Evolutionary conservation across 2,329 filamentous ascomycete species (phyloP), one percentile per base, ranked within the genome.

Genomic region (Macrophomina phaseolina): DNA sequence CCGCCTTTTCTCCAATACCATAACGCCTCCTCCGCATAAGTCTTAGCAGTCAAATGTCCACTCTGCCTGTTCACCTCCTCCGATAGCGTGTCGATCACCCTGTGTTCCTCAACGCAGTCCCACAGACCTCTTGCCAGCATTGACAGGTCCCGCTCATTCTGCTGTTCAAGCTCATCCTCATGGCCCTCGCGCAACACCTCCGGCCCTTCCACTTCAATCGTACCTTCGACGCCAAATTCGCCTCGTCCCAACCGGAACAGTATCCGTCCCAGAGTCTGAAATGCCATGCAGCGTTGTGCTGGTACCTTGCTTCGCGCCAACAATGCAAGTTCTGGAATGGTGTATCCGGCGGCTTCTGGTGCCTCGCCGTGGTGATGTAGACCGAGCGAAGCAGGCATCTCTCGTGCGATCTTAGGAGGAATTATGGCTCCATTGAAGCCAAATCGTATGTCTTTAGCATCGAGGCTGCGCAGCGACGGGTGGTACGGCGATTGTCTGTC

Each of bases 311-410:
- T 96, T 40, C 94, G 86, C 4, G 92, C 89, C 1, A 97, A 85
- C 38, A 90, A 87, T 1, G 93, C 90, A 1, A 99, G 84, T 78
- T 99, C 95, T 0, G 89, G 88, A 36, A 99, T 87, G 0, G 95
- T 98, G 79, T 99, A 99, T 0, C 95, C 95, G 0, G 95, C 95
- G 1, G 94, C 92, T 78, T 97, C 93, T 16, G 95, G 95, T 1
- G 94, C 94, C 67, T 94, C 89, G 69, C 91, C 93, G 77, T 99
- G 95, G 78, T 99, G 94, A 78, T 99, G 95, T 14, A 99, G 85
- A 0, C 95, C 95, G 68, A 90, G 87, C 12, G 88, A 89, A 0
- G 88, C 87, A 5, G 94, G 91, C 32, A 98, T 89, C 1, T 86
- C 83, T 65, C 93, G 85, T 32, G 93, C 89, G 40, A 88, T 86